Base-by-base conservation (phyloP, 1,284 basidiomycete species). In the Microbotryum saponariae region DNA sequence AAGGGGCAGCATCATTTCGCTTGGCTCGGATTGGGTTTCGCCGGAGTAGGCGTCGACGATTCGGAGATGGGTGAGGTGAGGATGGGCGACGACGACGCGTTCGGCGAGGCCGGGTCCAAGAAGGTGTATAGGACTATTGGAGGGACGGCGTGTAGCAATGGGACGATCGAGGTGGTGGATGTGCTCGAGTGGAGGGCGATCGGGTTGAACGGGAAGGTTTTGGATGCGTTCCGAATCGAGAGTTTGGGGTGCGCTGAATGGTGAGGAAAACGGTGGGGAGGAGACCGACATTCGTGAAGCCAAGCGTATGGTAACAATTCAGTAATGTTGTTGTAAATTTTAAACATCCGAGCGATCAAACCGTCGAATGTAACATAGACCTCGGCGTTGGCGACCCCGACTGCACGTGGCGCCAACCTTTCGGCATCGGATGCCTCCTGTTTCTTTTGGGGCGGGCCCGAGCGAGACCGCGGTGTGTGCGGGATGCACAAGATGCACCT, bases 141-240 rank as follows among this genome's bases (percentile, higher is more conserved):
- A 54, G 29, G n/a, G 49, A 14, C 14, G 50, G 29, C 33, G 46
- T 59, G 61, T 27, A 6, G 10, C 27, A 42, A 37, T 20, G 64
- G 64, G 16, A 33, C 53, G 55, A 37, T 20, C 20, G 27, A 16
- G 10, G 66, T 60, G 46, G 48, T 58, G 42, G 70, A 71, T 37
- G 58, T 54, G 56, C 33, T 71, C 27, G 63, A 65, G 46, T 71
- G 70, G 70, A 54, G 54, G 12, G 63, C 68, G 44, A 53, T 67
- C 10, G 58, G 54, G 4, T 16, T 62, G 10, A 60, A 68, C 4
- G 66, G 66, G 5, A 23, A 49, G 18, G 45, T 61, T 42, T 25
- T 70, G 16, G 70, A 71, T 54, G 52, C 61, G 23, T 62, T 70
- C 20, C 51, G 62, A 37, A 62, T 71, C 20, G 63, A 70, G 42